Percentiles rank a stretch among this genome's conserved stretches.
Evolutionary conservation across 2,329 filamentous ascomycete genomes (phyloP).

Genomic region (Harringtonia lauricola): DNA sequence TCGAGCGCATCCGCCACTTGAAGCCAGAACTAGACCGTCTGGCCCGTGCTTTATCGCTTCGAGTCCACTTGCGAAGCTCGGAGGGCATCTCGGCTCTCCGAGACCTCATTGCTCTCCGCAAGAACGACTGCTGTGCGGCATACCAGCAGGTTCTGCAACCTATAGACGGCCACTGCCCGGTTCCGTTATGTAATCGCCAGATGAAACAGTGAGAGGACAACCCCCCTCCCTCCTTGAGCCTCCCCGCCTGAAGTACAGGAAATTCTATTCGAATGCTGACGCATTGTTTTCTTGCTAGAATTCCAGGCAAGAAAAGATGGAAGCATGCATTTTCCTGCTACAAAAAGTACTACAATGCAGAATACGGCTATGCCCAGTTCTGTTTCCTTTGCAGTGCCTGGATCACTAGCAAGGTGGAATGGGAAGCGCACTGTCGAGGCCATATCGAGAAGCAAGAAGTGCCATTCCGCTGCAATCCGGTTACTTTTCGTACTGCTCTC

Average conservation of each 20-base stretch:
- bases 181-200: not conserved
- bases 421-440: not conserved
- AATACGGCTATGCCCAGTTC: slow-evolving; percentile 1
- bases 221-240: not conserved
- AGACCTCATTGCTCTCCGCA: slow-evolving; percentile 1
- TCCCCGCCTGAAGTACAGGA: not conserved
- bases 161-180: not conserved
- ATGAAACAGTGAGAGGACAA: not conserved
- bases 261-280: not conserved
- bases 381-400: slow-evolving; percentile 1
- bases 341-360: not conserved
- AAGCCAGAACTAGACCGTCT: slow-evolving; percentile 1
- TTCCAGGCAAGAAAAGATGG: not conserved
- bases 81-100: slow-evolving; percentile 1
- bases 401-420: not conserved
- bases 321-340: slow-evolving; percentile 2
- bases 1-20: not conserved
- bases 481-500: not conserved
- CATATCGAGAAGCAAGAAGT: not conserved
- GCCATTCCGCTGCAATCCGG: not conserved
- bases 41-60: not conserved
- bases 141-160: slow-evolving; percentile 1
- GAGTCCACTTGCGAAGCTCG: not conserved
- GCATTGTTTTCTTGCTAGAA: not conserved
- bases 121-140: not conserved